phyloP scores from a whole-genome alignment of 371 early-diverging fungal species.

The Actinomucor elegans region DNA sequence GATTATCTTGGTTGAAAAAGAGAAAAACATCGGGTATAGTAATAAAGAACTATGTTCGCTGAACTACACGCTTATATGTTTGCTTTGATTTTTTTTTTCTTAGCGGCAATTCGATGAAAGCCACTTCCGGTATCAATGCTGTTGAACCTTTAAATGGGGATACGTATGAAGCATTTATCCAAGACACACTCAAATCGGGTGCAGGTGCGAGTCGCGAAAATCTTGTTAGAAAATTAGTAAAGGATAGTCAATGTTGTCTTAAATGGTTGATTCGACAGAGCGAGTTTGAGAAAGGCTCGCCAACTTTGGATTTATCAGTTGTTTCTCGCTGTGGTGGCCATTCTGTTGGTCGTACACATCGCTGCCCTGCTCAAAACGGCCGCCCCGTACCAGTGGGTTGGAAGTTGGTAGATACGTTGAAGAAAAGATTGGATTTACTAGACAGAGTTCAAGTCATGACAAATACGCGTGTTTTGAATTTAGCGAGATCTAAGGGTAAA shows the following conservation, averaged over 20 bases:
- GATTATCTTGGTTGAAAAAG: conserved; percentile 78
- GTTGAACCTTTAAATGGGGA: conserved; percentile 63
- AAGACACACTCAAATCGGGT: conserved; percentile 75
- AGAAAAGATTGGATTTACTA: conserved; percentile 22
- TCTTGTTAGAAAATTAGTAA: conserved; percentile 61
- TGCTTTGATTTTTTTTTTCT: no score
- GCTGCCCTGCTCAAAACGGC: conserved; percentile 53
- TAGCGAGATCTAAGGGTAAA: not conserved
- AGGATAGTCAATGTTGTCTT: conserved; percentile 68
- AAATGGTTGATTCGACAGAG: conserved; percentile 72
- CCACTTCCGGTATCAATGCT: conserved; percentile 88
- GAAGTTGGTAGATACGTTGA: conserved; percentile 58
- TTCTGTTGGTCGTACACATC: conserved; percentile 72
- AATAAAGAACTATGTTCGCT: no score
- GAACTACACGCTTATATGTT: no score
- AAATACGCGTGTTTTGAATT: conserved; percentile 31
- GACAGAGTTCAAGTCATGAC: conserved; percentile 44
- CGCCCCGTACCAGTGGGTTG: conserved; percentile 68
- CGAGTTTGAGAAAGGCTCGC: conserved; percentile 25
- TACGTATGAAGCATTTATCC: conserved; percentile 64
- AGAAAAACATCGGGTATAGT: conserved; percentile 69
- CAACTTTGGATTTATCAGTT: conserved; percentile 53
- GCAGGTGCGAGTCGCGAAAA: conserved; percentile 56
- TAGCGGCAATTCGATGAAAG: conserved; percentile 82
- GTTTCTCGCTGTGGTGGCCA: conserved; percentile 82